Evolutionary conservation across 2,329 filamentous ascomycete species (phyloP), one percentile per base, ranked within the genome.

Genomic region (Westerdykella aurantiaca): DNA sequence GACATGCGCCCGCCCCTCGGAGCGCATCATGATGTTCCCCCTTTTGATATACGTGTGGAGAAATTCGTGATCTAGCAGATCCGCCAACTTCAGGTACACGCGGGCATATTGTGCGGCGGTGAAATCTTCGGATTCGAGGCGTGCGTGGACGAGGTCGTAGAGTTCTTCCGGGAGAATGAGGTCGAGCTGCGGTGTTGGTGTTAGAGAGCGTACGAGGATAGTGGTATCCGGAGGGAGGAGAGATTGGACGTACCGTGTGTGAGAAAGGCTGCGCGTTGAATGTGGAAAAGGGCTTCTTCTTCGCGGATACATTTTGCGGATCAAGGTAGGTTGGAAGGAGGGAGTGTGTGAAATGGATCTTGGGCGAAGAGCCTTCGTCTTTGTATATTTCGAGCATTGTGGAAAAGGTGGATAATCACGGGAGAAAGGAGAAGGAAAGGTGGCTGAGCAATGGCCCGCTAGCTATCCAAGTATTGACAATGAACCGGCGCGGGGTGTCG

Each of bases 41-140:
- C 76, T 77, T 66, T 95, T 95, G 53, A 97, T 83, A 61, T 94
- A 90, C 35, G 82, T 74, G n/a, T 79, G 84, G 58, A 95, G 89
- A 57, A 96, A 95, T 0, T 82, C 78, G 1, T 80, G 79, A 29
- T 85, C 76, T 1, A 97, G 63, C 5, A 97, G 61, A 46, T 88
- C 81, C 7, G 76, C 76, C 9, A 95, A 74, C 3, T 80, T 79
- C 77, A 95, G 82, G 52, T 80, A 78, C 2, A 95, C 80, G 47
- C 80, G 78, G 25, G 79, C 78, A 72, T 87, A 94, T 38, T 69
- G 67, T 12, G 70, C 56, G n/a, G 56, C 55, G 9, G 38, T 42
- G 9, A 45, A 43, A 18, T 68, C 50, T 31, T 69, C 66, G 3
- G 51, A 58, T 6, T 75, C 62, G 13, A 89, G 58, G 49, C 76